phyloP scores from a whole-genome alignment of 257 asterid species.

The Penstemon eatonii region DNA sequence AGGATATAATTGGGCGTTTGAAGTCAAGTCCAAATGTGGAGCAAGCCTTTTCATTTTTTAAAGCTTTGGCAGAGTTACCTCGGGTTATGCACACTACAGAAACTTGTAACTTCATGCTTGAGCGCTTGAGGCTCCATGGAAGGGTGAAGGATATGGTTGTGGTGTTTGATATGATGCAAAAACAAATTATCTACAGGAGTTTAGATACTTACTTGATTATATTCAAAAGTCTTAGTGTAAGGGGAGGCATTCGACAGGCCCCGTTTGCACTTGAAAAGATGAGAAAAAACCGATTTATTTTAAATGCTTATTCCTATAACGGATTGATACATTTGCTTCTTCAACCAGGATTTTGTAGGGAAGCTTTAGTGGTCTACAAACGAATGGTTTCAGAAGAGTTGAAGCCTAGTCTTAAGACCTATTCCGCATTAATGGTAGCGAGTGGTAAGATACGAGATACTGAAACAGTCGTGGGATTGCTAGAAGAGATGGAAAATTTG shows the following conservation, averaged over 20 bases:
- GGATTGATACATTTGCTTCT: conserved; percentile 92
- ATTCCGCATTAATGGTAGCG: conserved; percentile 95
- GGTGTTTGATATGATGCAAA: conserved; percentile 92
- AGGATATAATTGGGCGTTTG: conserved; percentile 59
- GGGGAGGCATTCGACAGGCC: conserved; percentile 75
- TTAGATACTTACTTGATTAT: conserved; percentile 74
- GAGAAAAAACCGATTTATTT: conserved; percentile 59
- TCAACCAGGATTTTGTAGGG: conserved; percentile 71
- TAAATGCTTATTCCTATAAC: conserved; percentile 91
- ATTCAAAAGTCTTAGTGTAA: conserved; percentile 61
- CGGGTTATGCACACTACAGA: conserved; percentile 74
- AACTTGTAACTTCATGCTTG: conserved; percentile 89
- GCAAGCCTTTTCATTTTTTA: conserved; percentile 59
- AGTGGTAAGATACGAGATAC: conserved; percentile 80
- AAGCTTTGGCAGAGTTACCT: conserved; percentile 51
- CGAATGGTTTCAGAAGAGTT: conserved; percentile 77
- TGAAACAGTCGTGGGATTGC: conserved; percentile 70
- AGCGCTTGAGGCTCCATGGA: conserved; percentile 63
- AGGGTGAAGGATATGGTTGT: conserved; percentile 60
- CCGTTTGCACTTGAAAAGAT: conserved; percentile 75
- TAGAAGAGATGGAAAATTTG: conserved; percentile 75
- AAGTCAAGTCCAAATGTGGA: conserved; percentile 56
- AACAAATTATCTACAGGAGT: conserved; percentile 76
- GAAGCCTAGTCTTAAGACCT: conserved; percentile 93
- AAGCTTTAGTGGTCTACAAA: conserved; percentile 62